phyloP scores from a whole-genome alignment of 1,284 basidiomycete genomes.

The Malassezia nana region DNA sequence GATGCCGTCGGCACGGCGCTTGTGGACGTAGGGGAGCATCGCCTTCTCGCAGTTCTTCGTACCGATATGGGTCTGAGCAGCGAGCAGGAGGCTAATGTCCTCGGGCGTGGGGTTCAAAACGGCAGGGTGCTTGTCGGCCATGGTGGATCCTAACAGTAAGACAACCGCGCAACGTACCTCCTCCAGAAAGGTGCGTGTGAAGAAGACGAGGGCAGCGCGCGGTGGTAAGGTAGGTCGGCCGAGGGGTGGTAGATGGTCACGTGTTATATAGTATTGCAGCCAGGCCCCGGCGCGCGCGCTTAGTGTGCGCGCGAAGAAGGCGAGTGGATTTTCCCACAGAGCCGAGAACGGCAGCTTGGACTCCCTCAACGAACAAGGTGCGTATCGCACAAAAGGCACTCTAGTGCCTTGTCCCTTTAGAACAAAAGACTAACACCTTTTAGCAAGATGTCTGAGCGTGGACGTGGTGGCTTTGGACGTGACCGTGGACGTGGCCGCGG shows the following conservation, averaged over 20 bases:
- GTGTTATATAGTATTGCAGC: constrained; percentile 9
- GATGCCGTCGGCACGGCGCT: constrained; percentile 88
- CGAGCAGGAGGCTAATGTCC: constrained; percentile 87
- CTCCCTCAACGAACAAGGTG: constrained; percentile 15
- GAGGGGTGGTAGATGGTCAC: constrained; percentile 9
- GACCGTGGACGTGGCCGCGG: constrained; percentile 63
- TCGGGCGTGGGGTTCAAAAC: constrained; percentile 87
- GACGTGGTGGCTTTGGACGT: constrained; percentile 52
- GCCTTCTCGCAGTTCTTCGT: constrained; percentile 95
- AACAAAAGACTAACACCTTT: neutral
- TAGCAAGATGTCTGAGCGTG: constrained; percentile 52
- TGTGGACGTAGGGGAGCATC: constrained; percentile 97
- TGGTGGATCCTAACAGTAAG: constrained; percentile 9
- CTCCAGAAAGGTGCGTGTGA: constrained; percentile 16
- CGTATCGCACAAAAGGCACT: neutral
- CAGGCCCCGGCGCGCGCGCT: neutral
- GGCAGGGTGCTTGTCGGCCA: constrained; percentile 67
- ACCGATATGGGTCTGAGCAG: constrained; percentile 83
- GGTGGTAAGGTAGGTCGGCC: neutral
- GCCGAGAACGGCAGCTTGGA: constrained; percentile 1
- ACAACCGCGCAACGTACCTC: constrained; percentile 1
- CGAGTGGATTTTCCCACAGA: neutral
- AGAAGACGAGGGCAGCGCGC: constrained; percentile 3
- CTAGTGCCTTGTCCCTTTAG: neutral
- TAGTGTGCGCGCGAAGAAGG: neutral